Evolutionary conservation across 495 filamentous ascomycete genomes (phyloP), one percentile per base, ranked within the genome.

Genomic region (Aspergillus bertholletiae): DNA sequence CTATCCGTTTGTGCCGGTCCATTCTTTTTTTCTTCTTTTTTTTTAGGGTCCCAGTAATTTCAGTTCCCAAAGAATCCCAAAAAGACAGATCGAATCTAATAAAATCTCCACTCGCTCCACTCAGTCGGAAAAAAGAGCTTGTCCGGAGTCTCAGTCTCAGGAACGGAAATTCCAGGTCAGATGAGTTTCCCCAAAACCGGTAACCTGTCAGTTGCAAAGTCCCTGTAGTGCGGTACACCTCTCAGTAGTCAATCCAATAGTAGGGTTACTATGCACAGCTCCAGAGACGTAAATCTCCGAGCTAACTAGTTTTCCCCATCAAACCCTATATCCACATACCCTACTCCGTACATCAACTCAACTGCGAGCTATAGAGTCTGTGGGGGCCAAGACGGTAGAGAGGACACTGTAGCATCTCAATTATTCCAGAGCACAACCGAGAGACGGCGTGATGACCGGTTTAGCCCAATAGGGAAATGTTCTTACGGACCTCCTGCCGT

Each of bases 71-170:
- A 53, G 48, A 57, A 41, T 44, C 47, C 47, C 55, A 60, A 56
- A 64, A 56, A 46, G 53, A 43, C 39, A 66, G 68, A 73, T 71
- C 68, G 68, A 64, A 64, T 63, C 70, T 63, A 65, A 69, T 60
- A 60, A 59, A 55, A 53, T 46, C 20, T 48, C 62, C 61, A 57
- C 62, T 60, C 60, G 59, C 64, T 65, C 64, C 66, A 69, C 64
- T 57, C 21, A 48, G 53, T 69, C 70, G 68, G 66, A 65, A 70
- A 69, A 70, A 67, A 61, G 67, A 66, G 59, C 63, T 67, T 63
- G 49, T 59, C 56, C 55, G 58, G 53, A 46, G 44, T 51, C 50
- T 49, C 18, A 22, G 39, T 22, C 39, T 53, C 53, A 54, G 53
- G 52, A 60, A 60, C 61, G 40, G 39, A 57, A 30, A 37, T 17